These are phyloP conservation scores for Vairimorpha necatrix DNA, from an alignment of 371 early-diverging fungal species.

Conservation along the genomic window DNA sequence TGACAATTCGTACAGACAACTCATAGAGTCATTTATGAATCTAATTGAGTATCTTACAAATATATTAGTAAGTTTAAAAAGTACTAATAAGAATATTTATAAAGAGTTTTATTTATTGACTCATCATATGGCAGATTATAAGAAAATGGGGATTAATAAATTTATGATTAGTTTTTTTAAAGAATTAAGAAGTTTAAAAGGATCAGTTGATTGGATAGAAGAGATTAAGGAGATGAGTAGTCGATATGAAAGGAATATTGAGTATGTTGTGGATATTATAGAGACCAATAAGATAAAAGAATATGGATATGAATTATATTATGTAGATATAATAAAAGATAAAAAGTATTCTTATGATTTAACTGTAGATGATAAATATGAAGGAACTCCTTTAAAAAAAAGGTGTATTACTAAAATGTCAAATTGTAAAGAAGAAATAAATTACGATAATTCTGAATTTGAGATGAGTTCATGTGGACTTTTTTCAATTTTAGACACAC, in stretches of 20 bases:
- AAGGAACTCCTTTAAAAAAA: conserved; percentile 1
- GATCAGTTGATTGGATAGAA: background rate
- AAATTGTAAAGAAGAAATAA: background rate
- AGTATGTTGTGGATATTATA: background rate
- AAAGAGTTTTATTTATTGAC: background rate
- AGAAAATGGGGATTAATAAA: background rate
- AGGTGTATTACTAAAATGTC: background rate
- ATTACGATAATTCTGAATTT: background rate
- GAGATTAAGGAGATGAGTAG: background rate
- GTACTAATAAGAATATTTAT: background rate
- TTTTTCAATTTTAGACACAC: background rate
- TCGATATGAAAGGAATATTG: background rate
- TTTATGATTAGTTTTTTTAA: background rate
- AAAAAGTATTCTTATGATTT: background rate
- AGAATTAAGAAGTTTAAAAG: background rate
- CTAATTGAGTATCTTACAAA: background rate
- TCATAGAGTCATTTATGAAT: background rate
- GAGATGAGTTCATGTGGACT: background rate
- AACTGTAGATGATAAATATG: background rate
- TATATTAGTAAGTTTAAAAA: background rate
- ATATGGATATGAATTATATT: background rate
- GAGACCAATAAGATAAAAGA: background rate
- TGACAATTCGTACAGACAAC: background rate
- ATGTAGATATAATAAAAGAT: background rate
- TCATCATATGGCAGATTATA: background rate